These are phyloP conservation scores for Schizopora paradoxa DNA, from an alignment of 1,284 basidiomycete species.

Conservation along the genomic window DNA sequence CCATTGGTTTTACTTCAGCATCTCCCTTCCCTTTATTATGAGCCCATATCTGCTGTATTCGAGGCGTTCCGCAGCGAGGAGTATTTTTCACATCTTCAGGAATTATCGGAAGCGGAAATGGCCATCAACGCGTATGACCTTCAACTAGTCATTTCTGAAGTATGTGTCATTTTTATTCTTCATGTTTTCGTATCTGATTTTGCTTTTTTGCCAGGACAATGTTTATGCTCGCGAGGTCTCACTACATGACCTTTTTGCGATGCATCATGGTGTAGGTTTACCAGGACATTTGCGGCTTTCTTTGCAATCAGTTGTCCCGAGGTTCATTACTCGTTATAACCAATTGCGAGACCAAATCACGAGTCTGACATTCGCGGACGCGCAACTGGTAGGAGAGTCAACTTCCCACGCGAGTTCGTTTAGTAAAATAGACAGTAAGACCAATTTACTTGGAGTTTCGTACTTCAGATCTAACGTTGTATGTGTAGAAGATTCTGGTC, in stretches of 20 bases:
- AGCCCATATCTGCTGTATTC: constrained; percentile 61
- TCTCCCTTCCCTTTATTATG: constrained; percentile 66
- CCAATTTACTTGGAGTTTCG: too few species aligned
- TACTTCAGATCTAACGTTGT: too few species aligned
- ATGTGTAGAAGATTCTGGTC: too few species aligned
- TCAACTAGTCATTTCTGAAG: constrained; percentile 60
- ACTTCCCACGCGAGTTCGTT: too few species aligned
- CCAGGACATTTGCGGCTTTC: constrained; percentile 59
- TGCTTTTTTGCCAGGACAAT: constrained; percentile 50
- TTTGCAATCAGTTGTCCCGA: constrained; percentile 44
- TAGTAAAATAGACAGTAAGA: too few species aligned
- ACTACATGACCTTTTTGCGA: constrained; percentile 64
- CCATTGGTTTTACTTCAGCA: constrained; percentile 46
- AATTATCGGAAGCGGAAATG: constrained; percentile 54
- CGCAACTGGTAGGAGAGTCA: too few species aligned
- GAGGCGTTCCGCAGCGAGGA: constrained; percentile 61
- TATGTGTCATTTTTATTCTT: constrained; percentile 26
- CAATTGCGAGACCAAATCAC: constrained; percentile 53
- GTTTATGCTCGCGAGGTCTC: constrained; percentile 64
- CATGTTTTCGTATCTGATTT: background rate
- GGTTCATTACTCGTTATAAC: constrained; percentile 66
- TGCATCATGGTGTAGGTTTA: constrained; percentile 63
- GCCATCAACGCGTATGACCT: constrained; percentile 64
- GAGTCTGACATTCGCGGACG: constrained; percentile 34
- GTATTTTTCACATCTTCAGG: constrained; percentile 39